These are phyloP conservation scores for Clarireedia paspali DNA, from an alignment of 2,329 filamentous ascomycete species.

Conservation along the genomic window DNA sequence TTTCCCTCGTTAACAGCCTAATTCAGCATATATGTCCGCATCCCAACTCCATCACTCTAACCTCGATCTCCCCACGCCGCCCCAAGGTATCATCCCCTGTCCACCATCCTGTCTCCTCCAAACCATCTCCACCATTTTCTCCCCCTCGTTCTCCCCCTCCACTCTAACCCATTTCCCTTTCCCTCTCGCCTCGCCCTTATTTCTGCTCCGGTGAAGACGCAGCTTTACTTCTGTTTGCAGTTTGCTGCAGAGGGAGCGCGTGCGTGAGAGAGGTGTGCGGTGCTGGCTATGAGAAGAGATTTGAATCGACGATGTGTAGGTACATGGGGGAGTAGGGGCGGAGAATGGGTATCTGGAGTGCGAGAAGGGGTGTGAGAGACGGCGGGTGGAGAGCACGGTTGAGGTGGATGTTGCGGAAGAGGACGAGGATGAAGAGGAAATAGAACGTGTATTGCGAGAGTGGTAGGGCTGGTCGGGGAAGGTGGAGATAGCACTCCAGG, in stretches of 20 bases:
- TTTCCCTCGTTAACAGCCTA: not conserved
- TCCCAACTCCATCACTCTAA: not conserved
- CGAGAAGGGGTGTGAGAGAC: not conserved
- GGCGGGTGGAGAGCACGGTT: not conserved
- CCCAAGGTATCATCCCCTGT: slow-evolving; percentile 6
- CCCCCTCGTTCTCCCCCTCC: slow-evolving; percentile 3
- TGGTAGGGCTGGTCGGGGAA: not conserved
- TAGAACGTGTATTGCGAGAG: not conserved
- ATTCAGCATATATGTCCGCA: not conserved
- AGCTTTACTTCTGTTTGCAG: slow-evolving; percentile 1
- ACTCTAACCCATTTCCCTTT: slow-evolving; percentile 5
- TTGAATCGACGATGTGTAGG: not conserved
- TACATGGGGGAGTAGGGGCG: not conserved
- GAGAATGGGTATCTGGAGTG: not conserved
- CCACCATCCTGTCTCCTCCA: slow-evolving; percentile 7
- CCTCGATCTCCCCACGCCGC: slow-evolving; percentile 4
- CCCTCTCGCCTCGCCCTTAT: not conserved
- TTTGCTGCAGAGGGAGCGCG: slow-evolving; percentile 2
- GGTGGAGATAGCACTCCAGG: not conserved
- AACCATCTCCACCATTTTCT: slow-evolving; percentile 3
- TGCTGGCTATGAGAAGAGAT: not conserved
- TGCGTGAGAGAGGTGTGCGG: slow-evolving; percentile 1
- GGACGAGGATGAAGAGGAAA: not conserved
- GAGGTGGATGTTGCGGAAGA: not conserved
- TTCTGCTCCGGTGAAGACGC: not conserved